Evolutionary conservation across 768 basidiomycete species (phyloP).

Genomic region (Mycena olivaceomarginata): DNA sequence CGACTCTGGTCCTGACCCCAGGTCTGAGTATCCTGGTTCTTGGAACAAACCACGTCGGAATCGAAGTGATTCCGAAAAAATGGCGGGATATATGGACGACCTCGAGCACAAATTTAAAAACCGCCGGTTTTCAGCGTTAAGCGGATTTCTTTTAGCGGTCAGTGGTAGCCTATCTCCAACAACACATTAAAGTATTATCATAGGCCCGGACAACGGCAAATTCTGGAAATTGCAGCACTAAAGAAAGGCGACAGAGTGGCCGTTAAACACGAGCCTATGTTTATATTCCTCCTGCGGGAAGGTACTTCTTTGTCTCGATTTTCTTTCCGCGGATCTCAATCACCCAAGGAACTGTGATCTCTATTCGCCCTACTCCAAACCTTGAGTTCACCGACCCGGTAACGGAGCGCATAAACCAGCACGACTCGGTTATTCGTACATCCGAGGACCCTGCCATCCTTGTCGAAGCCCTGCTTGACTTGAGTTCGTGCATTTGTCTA

Average conservation of each 20-base stretch:
- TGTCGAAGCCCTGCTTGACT: conserved; percentile 81
- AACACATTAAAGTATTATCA: neutral
- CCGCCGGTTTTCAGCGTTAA: conserved; percentile 17
- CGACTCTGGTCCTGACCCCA: neutral
- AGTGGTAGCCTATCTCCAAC: neutral
- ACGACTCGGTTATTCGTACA: conserved; percentile 76
- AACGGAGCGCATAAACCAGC: conserved; percentile 71
- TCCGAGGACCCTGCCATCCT: conserved; percentile 82
- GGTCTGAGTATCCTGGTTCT: conserved; percentile 24
- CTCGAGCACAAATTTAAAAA: neutral
- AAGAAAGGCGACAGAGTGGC: conserved; percentile 75
- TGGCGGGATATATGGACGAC: neutral
- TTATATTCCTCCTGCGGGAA: conserved; percentile 80
- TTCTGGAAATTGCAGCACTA: conserved; percentile 57
- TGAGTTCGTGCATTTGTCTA: conserved; percentile 55
- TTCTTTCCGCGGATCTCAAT: conserved; percentile 1
- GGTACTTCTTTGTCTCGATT: conserved; percentile 58
- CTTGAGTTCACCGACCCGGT: conserved; percentile 75
- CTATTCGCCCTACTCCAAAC: conserved; percentile 69
- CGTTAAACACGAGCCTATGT: conserved; percentile 75
- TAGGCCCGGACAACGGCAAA: conserved; percentile 43
- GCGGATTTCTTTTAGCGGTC: conserved; percentile 33
- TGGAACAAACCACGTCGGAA: neutral
- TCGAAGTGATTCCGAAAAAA: conserved; percentile 23
- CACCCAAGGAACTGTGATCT: conserved; percentile 75